A percentile compares a stretch with the other conserved stretches of the same genome.
Conservation (phyloP, 495 filamentous ascomycete genomes). For the Neurospora pannonica region DNA sequence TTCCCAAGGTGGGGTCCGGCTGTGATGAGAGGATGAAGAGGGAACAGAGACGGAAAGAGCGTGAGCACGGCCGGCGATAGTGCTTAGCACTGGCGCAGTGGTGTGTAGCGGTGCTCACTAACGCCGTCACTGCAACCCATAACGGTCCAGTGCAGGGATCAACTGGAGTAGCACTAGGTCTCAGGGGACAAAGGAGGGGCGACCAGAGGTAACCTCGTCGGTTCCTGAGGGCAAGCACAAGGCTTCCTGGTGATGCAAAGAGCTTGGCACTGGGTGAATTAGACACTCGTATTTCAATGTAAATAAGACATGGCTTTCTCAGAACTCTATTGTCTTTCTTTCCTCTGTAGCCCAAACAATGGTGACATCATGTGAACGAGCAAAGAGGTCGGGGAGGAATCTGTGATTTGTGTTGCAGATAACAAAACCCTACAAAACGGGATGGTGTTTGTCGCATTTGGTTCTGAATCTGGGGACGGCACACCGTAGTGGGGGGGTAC, state of each 20-base stretch:
- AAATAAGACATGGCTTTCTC: not conserved
- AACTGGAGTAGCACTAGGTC: not conserved
- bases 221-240: not conserved
- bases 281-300: not conserved
- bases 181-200: not conserved
- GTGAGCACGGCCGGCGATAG: not conserved
- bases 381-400: not conserved
- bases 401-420: not conserved
- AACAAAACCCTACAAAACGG: not conserved
- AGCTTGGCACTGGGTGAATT: not conserved
- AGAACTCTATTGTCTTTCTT: not conserved
- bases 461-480: not conserved
- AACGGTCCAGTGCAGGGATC: not conserved
- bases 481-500: not conserved
- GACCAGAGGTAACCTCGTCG: not conserved
- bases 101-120: not conserved
- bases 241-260: not conserved
- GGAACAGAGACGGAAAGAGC: not conserved
- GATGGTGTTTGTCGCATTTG: not conserved
- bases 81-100: not conserved
- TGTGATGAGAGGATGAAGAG: not conserved
- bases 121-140: not conserved
- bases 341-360: not conserved
- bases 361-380: not conserved
- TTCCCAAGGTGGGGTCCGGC: not conserved